phyloP scores from a whole-genome alignment of 345 rosid genomes.

The Mallotus nudiflorus region DNA sequence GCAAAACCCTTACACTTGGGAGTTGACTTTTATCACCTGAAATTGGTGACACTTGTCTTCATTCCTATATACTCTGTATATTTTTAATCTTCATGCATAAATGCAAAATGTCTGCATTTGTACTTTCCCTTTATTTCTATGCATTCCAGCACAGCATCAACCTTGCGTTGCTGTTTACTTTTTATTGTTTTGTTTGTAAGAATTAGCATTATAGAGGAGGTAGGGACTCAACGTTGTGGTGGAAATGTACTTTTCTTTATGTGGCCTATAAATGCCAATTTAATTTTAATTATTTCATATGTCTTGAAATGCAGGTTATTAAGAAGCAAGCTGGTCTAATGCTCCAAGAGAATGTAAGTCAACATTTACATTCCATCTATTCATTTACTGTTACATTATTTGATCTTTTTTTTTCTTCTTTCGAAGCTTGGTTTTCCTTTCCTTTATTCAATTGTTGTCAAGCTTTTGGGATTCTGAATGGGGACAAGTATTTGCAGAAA shows the following conservation, averaged over 20 bases:
- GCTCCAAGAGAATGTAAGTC: slow-evolving; percentile 83
- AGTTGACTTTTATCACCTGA: neutral
- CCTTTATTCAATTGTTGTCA: neutral
- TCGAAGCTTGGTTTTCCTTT: neutral
- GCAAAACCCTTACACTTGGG: no score
- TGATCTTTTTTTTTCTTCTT: neutral
- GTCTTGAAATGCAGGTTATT: slow-evolving; percentile 58
- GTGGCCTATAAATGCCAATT: neutral
- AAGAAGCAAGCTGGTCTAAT: slow-evolving; percentile 93
- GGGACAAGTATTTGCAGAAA: neutral
- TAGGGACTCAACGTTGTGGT: neutral
- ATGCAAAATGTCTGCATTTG: neutral
- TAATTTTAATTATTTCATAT: neutral
- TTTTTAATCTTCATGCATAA: neutral
- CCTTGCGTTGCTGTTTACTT: neutral
- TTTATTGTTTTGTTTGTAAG: neutral
- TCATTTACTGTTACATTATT: neutral
- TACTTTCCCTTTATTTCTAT: neutral
- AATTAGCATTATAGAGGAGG: neutral
- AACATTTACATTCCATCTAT: neutral
- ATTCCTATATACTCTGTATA: no score
- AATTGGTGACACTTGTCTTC: neutral
- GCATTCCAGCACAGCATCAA: neutral
- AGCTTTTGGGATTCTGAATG: neutral
- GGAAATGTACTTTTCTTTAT: neutral